phyloP scores from a whole-genome alignment of 768 basidiomycete genomes.

The Rhizopogon sp. region DNA sequence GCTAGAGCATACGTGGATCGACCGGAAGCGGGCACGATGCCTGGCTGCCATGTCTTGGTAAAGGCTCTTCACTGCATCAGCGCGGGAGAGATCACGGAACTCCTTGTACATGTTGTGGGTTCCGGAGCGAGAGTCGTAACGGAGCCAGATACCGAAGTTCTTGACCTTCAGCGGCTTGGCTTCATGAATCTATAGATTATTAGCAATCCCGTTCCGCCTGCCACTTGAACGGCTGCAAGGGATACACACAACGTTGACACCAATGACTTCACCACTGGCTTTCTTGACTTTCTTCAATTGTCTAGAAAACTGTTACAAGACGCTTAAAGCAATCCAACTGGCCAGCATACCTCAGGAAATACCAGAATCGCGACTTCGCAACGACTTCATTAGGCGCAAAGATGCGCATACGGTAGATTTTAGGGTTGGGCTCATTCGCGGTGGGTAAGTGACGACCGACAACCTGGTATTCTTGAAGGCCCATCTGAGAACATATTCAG shows the following conservation, averaged over 20 bases:
- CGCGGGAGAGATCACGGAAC: conserved; percentile 92
- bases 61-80: conserved; percentile 92
- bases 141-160: conserved; percentile 99
- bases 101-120: conserved; percentile 99
- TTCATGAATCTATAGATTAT: conserved; percentile 80
- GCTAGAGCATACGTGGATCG: conserved; percentile 74
- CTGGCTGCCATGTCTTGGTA: conserved; percentile 99
- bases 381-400: conserved; percentile 99
- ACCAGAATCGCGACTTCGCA: conserved; percentile 99
- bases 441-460: conserved; percentile 97
- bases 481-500: conserved; percentile 46
- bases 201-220: conserved; percentile 73
- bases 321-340: neutral
- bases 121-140: conserved; percentile 98
- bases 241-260: conserved; percentile 93
- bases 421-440: conserved; percentile 87
- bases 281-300: conserved; percentile 99
- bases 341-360: conserved; percentile 79
- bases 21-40: conserved; percentile 98
- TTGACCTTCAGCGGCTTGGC: conserved; percentile 98
- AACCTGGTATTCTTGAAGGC: conserved; percentile 90
- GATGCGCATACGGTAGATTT: conserved; percentile 99
- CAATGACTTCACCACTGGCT: conserved; percentile 98
- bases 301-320: conserved; percentile 32
- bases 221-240: conserved; percentile 77